A percentile compares a stretch with the other conserved stretches of the same genome.
Evolutionary conservation across 176 grass and related monocot genomes (phyloP).

Genomic region (Zea luxurians): DNA sequence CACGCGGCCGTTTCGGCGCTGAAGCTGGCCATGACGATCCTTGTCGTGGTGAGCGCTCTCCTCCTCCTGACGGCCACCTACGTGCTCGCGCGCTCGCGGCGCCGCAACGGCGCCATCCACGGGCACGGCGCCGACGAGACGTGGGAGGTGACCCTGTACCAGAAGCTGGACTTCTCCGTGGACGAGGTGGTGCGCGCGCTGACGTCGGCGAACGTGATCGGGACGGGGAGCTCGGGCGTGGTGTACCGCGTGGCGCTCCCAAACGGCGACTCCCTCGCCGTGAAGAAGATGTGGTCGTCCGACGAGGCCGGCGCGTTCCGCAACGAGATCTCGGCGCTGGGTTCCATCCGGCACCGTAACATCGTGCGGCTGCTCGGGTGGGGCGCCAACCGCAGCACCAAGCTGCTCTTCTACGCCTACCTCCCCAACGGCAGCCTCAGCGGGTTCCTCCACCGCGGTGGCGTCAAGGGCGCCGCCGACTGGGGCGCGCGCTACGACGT

Average conservation of each 20-base stretch:
- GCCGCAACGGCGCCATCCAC: slow-evolving; percentile 12
- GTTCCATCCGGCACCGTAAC: slow-evolving; percentile 85
- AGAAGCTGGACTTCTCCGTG: slow-evolving; percentile 81
- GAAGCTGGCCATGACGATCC: slow-evolving; percentile 76
- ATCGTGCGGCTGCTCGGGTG: slow-evolving; percentile 87
- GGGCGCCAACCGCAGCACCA: slow-evolving; percentile 74
- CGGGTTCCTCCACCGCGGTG: slow-evolving; percentile 74
- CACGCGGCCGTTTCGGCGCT: slow-evolving; percentile 51
- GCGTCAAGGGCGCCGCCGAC: slow-evolving; percentile 64
- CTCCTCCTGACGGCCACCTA: slow-evolving; percentile 61
- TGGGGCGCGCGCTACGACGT: slow-evolving; percentile 77
- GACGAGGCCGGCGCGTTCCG: slow-evolving; percentile 71
- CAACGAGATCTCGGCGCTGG: slow-evolving; percentile 81
- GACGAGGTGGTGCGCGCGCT: slow-evolving; percentile 68
- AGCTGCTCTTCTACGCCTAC: slow-evolving; percentile 86
- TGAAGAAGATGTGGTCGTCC: slow-evolving; percentile 98
- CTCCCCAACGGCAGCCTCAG: slow-evolving; percentile 88
- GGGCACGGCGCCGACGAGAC: slow-evolving; percentile 31
- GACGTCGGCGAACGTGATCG: slow-evolving; percentile 85
- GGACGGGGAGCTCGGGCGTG: slow-evolving; percentile 85
- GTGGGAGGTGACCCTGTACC: slow-evolving; percentile 96
- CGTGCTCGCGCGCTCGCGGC: slow-evolving; percentile 52
- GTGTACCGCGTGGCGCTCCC: slow-evolving; percentile 75
- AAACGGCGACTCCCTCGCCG: slow-evolving; percentile 58
- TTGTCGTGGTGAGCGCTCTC: slow-evolving; percentile 53